Conservation (phyloP, 1,284 basidiomycete species). For the Ustilago loliicola region DNA sequence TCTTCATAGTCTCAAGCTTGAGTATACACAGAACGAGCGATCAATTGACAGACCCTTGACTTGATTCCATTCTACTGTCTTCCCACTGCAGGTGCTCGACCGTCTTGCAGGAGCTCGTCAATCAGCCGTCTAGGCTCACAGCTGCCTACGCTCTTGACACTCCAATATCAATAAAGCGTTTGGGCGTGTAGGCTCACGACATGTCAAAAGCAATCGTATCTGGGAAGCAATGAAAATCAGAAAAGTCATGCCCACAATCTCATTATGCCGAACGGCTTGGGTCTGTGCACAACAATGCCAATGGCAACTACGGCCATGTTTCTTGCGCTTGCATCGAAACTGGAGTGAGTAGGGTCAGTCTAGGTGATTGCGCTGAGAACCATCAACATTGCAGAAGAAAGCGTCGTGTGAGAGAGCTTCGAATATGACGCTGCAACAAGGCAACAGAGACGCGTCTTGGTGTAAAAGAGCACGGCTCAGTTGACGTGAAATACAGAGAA, state of each 20-base stretch:
- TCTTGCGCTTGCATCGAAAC: no score
- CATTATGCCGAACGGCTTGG: not conserved
- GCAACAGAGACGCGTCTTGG: not conserved
- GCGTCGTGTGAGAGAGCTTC: not conserved
- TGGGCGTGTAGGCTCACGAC: not conserved
- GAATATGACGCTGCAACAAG: not conserved
- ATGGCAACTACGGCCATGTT: no score
- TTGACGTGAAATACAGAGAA: not conserved
- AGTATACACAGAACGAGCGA: not conserved
- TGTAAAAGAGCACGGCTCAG: not conserved
- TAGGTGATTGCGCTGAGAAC: not conserved
- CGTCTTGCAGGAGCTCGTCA: slow-evolving; percentile 71
- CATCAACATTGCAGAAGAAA: not conserved
- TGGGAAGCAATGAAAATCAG: slow-evolving; percentile 9
- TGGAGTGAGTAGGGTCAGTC: no score
- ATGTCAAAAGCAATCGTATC: slow-evolving; percentile 2
- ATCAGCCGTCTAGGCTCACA: slow-evolving; percentile 68
- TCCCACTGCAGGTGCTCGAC: slow-evolving; percentile 68
- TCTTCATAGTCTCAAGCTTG: not conserved
- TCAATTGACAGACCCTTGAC: not conserved
- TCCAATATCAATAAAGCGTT: no score
- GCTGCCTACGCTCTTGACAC: no score
- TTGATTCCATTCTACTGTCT: not conserved
- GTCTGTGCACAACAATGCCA: no score
- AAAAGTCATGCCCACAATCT: not conserved